Evolutionary conservation across 352 stramenopile species (phyloP).

Genomic region (Poterioochromonas sp.): DNA sequence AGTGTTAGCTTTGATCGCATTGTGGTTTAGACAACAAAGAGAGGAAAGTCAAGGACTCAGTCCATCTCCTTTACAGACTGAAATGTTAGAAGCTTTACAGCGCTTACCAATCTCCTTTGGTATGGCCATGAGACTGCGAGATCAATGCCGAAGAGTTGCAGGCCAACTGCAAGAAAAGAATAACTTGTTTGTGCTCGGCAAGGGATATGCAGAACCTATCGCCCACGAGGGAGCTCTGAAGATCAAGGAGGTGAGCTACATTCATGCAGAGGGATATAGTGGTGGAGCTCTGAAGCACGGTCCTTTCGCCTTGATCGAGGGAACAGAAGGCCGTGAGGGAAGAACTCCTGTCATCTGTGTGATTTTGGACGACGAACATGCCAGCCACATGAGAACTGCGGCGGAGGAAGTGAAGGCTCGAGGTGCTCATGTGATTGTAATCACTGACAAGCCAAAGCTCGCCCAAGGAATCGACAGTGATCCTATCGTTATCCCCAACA

Average conservation of each 20-base stretch:
- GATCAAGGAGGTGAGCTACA: conserved; percentile 98
- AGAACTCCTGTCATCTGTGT: conserved; percentile 91
- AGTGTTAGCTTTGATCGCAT: conserved; percentile 72
- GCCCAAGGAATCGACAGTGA: conserved; percentile 75
- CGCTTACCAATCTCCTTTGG: conserved; percentile 92
- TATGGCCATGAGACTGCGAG: conserved; percentile 82
- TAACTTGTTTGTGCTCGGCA: conserved; percentile 88
- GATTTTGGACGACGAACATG: conserved; percentile 91
- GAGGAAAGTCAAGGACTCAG: conserved; percentile 54
- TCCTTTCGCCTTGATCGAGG: conserved; percentile 93
- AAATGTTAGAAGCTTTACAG: conserved; percentile 87
- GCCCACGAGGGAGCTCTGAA: conserved; percentile 94
- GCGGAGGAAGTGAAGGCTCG: conserved; percentile 71
- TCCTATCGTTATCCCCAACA: conserved; percentile 90
- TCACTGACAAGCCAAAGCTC: conserved; percentile 88
- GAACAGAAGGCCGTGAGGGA: conserved; percentile 75
- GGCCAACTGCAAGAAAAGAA: conserved; percentile 71
- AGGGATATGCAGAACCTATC: conserved; percentile 52
- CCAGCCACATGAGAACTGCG: conserved; percentile 82
- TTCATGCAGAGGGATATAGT: conserved; percentile 95
- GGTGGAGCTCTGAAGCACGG: conserved; percentile 95
- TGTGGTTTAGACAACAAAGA: conserved; percentile 69
- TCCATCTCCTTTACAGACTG: conserved; percentile 52
- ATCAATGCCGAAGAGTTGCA: conserved; percentile 5
- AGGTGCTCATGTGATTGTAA: conserved; percentile 89